Conservation (phyloP, 23 red algal species). For the Gracilaria gracilis region DNA sequence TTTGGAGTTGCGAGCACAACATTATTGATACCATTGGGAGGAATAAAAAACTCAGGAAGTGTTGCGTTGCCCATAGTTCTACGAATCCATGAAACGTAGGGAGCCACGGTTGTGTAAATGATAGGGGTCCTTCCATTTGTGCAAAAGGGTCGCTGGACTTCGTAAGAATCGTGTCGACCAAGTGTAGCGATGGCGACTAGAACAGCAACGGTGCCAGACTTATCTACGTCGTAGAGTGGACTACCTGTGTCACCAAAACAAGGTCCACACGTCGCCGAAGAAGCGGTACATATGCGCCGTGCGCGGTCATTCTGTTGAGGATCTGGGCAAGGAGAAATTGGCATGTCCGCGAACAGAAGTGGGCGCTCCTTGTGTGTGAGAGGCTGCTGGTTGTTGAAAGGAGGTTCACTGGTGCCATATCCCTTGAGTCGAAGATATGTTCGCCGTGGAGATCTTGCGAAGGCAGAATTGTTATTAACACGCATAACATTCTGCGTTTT, state of each 20-base stretch:
- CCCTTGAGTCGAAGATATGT: constrained; percentile 56
- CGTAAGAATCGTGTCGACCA: constrained; percentile 31
- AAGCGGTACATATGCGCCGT: constrained; percentile 44
- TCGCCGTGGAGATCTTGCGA: constrained; percentile 16
- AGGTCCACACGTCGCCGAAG: constrained; percentile 35
- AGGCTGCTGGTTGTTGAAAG: constrained; percentile 32
- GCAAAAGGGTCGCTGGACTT: constrained; percentile 20
- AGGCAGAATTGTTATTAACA: constrained; percentile 53
- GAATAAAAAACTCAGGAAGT: constrained; percentile 45
- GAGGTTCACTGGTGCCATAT: constrained; percentile 32
- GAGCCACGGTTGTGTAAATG: constrained; percentile 61
- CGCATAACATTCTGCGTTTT: not conserved
- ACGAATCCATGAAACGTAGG: constrained; percentile 59
- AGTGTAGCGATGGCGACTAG: constrained; percentile 48
- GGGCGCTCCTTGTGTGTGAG: constrained; percentile 31
- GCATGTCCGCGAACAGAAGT: constrained; percentile 58
- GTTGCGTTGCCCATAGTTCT: constrained; percentile 18
- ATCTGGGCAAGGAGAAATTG: constrained; percentile 27
- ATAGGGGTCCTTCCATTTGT: constrained; percentile 31
- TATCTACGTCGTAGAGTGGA: constrained; percentile 68
- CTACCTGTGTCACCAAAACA: constrained; percentile 70
- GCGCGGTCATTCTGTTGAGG: constrained; percentile 25
- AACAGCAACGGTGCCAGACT: constrained; percentile 49
- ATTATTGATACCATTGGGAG: constrained; percentile 35
- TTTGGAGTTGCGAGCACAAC: constrained; percentile 25